Evolutionary conservation across 2,329 filamentous ascomycete species (phyloP), one percentile per base, ranked within the genome.

Genomic region (Coniochaeta hoffmannii): DNA sequence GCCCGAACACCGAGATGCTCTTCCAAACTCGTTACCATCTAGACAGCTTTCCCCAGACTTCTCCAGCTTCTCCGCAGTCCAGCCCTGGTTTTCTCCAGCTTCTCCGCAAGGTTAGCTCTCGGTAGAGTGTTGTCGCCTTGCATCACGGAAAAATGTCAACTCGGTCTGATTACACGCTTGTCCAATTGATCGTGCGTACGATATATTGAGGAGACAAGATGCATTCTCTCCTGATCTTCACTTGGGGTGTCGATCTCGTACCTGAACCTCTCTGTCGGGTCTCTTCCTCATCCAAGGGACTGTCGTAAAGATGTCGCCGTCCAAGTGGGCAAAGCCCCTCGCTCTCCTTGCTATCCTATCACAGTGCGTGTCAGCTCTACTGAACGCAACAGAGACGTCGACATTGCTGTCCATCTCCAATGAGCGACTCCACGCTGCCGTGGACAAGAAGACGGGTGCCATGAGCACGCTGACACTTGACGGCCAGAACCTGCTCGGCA

Each of bases 401-500:
- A 31, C 30, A 3, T n/a, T 30, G 12, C 50, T 52, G 30, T n/a
- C 8, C 50, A 24, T 52, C 50, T 10, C 30, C n/a, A 36, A 52
- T 26, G 50, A 52, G 4, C 30, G 32, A 12, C 50, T 36, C 17
- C 28, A 52, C 11, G 50, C 50, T 4, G 30, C 50, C 19, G 50
- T 52, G 30, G 31, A 35, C 17, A 52, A 52, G 32, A 36, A 36
- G 50, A 26, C 17, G 4, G 50, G 50, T 12, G 50, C 28, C 4
- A 36, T 52, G 14, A 28, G 26, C 32, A 52, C 32, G 12, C 15
- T 36, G n/a, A 36, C 50, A 30, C 26, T 52, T 30, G 50, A 52
- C 50, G 50, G 50, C 32, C 50, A 52, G 22, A 52, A 36, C 30
- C 50, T 52, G 12, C 50, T 52, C 12, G 50, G 50, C n/a, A 52